Percentiles rank a stretch among this genome's conserved stretches.
These are phyloP conservation scores for Nyssa sinensis DNA, from an alignment of 148 eudicot genomes.

Conservation along the genomic window DNA sequence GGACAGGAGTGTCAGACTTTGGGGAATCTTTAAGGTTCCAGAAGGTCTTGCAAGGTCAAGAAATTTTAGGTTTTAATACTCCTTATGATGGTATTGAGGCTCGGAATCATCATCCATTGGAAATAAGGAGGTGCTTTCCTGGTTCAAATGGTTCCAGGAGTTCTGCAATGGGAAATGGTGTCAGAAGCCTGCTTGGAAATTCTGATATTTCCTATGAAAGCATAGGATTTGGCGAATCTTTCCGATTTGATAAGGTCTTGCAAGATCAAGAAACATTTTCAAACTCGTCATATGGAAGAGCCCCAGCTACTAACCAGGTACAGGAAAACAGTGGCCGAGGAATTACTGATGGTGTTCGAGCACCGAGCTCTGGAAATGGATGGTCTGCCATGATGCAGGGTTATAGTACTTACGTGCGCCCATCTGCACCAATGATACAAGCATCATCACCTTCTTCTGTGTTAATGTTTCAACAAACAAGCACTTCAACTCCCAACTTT, in stretches of 20 bases:
- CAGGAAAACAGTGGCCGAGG: conserved; percentile 23
- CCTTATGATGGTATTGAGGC: conserved; percentile 42
- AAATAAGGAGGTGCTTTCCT: conserved; percentile 41
- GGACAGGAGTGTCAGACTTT: conserved; percentile 69
- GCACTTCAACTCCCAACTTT: conserved; percentile 29
- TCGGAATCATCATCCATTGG: conserved; percentile 42
- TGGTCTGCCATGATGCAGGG: conserved; percentile 36
- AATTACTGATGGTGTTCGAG: conserved; percentile 43
- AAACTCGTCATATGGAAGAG: conserved; percentile 32
- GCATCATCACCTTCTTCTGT: conserved; percentile 68
- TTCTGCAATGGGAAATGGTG: conserved; percentile 23
- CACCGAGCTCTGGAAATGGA: conserved; percentile 36
- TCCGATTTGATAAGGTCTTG: conserved; percentile 82
- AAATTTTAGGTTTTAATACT: conserved; percentile 63
- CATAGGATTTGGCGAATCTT: conserved; percentile 52
- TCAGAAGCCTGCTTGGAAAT: conserved; percentile 27
- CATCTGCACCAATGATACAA: conserved; percentile 25
- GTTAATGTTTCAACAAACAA: conserved; percentile 52
- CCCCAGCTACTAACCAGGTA: conserved; percentile 20
- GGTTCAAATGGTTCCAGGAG: conserved; percentile 18
- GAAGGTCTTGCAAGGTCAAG: conserved; percentile 99
- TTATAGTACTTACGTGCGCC: conserved; percentile 15
- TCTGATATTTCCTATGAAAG: conserved; percentile 32
- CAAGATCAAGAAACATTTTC: conserved; percentile 97
- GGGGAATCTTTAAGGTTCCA: conserved; percentile 83